Percentiles rank a stretch among this genome's conserved stretches.
Conservation (phyloP, 805 yeast species). For the Metschnikowia shivogae region DNA sequence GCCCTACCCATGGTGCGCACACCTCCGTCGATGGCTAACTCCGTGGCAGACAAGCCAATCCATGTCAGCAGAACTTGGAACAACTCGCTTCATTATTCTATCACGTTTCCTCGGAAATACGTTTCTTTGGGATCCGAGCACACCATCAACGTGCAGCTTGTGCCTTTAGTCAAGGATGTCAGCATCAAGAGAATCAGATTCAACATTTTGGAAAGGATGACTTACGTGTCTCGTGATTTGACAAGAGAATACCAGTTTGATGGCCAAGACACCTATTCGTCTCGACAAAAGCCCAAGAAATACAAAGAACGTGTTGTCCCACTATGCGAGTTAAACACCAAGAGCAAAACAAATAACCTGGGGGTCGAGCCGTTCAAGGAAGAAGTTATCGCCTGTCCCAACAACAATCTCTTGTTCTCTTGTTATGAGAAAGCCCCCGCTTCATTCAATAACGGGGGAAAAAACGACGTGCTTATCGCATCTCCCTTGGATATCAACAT, state of each 20-base stretch:
- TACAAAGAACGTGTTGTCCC: slow-evolving; percentile 50
- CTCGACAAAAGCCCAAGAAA: slow-evolving; percentile 6
- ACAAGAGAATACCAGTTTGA: slow-evolving; percentile 53
- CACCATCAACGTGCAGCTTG: slow-evolving; percentile 60
- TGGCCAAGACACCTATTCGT: slow-evolving; percentile 20
- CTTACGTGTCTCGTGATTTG: slow-evolving; percentile 55
- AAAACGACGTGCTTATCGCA: slow-evolving; percentile 30
- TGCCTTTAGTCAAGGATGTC: slow-evolving; percentile 62
- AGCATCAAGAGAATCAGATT: slow-evolving; percentile 60
- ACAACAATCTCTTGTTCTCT: slow-evolving; percentile 59
- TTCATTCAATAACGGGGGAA: not conserved
- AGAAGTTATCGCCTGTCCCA: slow-evolving; percentile 54
- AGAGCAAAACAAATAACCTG: slow-evolving; percentile 30
- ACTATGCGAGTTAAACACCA: slow-evolving; percentile 62
- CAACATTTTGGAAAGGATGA: slow-evolving; percentile 61
- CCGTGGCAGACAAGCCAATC: slow-evolving; percentile 65
- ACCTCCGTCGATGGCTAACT: slow-evolving; percentile 55
- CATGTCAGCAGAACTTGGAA: slow-evolving; percentile 76
- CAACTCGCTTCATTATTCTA: slow-evolving; percentile 63
- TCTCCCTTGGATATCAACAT: slow-evolving; percentile 42
- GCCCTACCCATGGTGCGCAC: slow-evolving; percentile 48
- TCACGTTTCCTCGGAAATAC: slow-evolving; percentile 67
- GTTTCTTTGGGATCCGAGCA: slow-evolving; percentile 58
- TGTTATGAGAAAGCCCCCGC: slow-evolving; percentile 39
- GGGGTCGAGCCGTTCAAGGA: slow-evolving; percentile 48